A percentile compares a stretch with the other conserved stretches of the same genome.
Evolutionary conservation across 1,284 basidiomycete genomes (phyloP).

Genomic region (Ceratorhiza oryzae-sativae): DNA sequence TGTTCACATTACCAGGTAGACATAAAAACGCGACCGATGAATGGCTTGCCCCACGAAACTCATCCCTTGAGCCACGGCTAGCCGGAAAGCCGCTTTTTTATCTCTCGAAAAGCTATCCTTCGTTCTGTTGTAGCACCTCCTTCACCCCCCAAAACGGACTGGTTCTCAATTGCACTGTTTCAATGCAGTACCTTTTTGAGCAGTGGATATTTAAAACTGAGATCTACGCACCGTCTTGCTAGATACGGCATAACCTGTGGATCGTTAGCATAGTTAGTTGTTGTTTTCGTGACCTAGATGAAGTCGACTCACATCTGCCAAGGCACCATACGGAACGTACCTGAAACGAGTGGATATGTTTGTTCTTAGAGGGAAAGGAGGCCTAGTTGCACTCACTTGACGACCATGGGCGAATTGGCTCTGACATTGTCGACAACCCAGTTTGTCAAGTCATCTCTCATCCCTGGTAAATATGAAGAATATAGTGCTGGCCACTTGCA

Average conservation of each 20-base stretch:
- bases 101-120: conserved; percentile 11
- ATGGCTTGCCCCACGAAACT: no score
- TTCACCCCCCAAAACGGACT: conserved; percentile 65
- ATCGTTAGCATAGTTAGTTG: background rate
- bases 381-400: conserved; percentile 64
- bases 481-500: background rate
- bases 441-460: conserved; percentile 83
- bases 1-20: no score
- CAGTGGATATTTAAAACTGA: background rate
- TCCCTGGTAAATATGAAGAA: conserved; percentile 58
- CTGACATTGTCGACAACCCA: conserved; percentile 66
- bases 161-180: conserved; percentile 73
- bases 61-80: background rate
- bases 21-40: no score
- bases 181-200: background rate
- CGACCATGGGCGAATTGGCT: conserved; percentile 69
- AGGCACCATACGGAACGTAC: conserved; percentile 73
- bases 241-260: conserved; percentile 74
- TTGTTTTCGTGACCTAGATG: background rate
- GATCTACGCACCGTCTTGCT: conserved; percentile 57
- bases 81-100: conserved; percentile 15
- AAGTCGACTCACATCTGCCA: conserved; percentile 47
- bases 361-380: background rate
- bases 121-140: conserved; percentile 60
- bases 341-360: conserved; percentile 46